These are phyloP conservation scores for Aureobasidium sp. DNA, from an alignment of 2,329 filamentous ascomycete species.

Conservation along the genomic window DNA sequence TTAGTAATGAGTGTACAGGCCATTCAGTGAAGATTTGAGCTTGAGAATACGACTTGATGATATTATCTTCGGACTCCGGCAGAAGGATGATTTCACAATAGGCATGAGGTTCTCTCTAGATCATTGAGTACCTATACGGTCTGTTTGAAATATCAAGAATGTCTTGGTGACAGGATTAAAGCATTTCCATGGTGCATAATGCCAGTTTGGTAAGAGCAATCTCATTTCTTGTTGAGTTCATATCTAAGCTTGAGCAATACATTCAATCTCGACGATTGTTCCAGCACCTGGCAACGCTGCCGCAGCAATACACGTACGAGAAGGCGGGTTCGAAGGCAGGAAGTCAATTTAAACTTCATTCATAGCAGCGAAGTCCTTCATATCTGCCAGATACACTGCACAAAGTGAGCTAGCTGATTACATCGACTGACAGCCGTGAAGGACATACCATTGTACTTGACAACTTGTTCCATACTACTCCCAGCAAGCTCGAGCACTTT, in stretches of 20 bases:
- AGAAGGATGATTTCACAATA: no score
- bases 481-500: background rate
- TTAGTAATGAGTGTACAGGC: no score
- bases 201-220: background rate
- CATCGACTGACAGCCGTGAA: no score
- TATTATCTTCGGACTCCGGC: no score
- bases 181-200: no score
- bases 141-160: no score
- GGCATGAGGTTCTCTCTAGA: no score
- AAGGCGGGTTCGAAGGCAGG: background rate
- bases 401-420: no score
- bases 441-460: constrained; percentile 5
- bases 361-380: background rate
- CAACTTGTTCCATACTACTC: background rate
- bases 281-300: background rate
- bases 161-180: no score
- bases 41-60: no score
- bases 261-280: constrained; percentile 4
- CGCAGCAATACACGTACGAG: background rate
- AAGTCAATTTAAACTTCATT: constrained; percentile 3
- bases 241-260: constrained; percentile 7
- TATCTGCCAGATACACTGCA: background rate
- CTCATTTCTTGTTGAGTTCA: background rate
- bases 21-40: no score
- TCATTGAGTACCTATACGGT: no score